Evolutionary conservation across 116 monocot species (phyloP).

Genomic region (Papilionanthe hybrid): DNA sequence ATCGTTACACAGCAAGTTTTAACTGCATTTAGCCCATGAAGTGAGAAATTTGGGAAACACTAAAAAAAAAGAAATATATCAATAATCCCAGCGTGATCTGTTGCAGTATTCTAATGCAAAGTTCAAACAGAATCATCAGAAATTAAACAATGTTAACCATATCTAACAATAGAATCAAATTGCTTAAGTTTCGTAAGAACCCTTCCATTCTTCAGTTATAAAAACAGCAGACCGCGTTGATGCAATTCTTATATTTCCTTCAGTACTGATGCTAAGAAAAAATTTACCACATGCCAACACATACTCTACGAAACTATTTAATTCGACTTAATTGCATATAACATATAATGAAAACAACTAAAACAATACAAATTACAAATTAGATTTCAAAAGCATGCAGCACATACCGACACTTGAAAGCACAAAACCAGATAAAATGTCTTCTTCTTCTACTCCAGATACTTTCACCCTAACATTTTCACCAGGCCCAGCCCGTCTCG

Average conservation of each 20-base stretch:
- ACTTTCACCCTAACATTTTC: constrained; percentile 88
- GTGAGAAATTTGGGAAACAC: too few species aligned
- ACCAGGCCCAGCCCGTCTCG: constrained; percentile 68
- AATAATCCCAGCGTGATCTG: too few species aligned
- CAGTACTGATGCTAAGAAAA: neutral
- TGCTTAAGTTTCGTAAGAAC: too few species aligned
- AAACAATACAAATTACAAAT: neutral
- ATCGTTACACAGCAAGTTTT: too few species aligned
- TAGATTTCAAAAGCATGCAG: neutral
- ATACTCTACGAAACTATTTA: neutral
- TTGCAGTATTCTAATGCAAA: too few species aligned
- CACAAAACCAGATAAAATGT: constrained; percentile 88
- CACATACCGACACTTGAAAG: constrained; percentile 79
- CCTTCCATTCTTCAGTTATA: too few species aligned
- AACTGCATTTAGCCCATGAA: too few species aligned
- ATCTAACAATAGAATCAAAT: too few species aligned
- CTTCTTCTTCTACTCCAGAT: constrained; percentile 90
- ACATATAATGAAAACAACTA: neutral
- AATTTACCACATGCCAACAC: neutral
- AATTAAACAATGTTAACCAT: too few species aligned
- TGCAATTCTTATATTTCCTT: neutral
- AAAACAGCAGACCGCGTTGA: neutral
- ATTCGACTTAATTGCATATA: neutral
- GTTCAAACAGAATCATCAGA: too few species aligned
- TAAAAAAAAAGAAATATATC: too few species aligned